Conservation (phyloP, 1,284 basidiomycete genomes). For the Ceratobasidium sp. region DNA sequence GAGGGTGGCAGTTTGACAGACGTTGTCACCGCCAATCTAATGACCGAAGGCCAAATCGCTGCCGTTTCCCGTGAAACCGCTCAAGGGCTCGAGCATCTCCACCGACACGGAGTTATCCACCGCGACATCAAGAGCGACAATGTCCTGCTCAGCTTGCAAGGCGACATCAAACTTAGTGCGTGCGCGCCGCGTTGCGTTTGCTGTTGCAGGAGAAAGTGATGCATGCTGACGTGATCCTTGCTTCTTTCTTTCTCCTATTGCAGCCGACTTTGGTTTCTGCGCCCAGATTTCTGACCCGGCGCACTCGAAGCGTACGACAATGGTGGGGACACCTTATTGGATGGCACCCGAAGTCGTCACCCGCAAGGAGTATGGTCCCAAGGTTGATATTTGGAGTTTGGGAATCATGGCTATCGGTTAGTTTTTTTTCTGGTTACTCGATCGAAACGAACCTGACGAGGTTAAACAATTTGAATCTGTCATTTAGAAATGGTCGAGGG, state of each 20-base stretch:
- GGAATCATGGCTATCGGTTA: conserved; percentile 98
- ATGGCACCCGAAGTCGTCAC: conserved; percentile 99
- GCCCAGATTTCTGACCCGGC: conserved; percentile 94
- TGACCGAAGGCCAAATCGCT: conserved; percentile 80
- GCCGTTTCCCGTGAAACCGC: conserved; percentile 64
- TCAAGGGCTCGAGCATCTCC: conserved; percentile 66
- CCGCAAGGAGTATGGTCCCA: conserved; percentile 97
- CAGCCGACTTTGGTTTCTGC: conserved; percentile 99
- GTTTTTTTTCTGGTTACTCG: conserved; percentile 49
- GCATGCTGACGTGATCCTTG: background rate
- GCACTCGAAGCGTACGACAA: conserved; percentile 96
- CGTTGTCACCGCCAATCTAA: conserved; percentile 95
- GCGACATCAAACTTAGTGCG: conserved; percentile 69
- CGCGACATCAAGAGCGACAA: conserved; percentile 72
- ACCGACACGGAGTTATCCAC: conserved; percentile 68
- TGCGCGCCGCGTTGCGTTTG: conserved; percentile 39
- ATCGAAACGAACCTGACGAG: background rate
- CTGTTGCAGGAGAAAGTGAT: background rate
- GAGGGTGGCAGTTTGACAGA: conserved; percentile 86
- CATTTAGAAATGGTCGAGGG: conserved; percentile 96
- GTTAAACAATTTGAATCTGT: too few species aligned
- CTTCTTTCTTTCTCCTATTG: too few species aligned
- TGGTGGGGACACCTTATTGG: conserved; percentile 99
- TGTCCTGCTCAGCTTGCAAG: conserved; percentile 63
- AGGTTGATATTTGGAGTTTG: conserved; percentile 98